Evolutionary conservation across 495 filamentous ascomycete species (phyloP).

Genomic region (Pyrenula massariospora): DNA sequence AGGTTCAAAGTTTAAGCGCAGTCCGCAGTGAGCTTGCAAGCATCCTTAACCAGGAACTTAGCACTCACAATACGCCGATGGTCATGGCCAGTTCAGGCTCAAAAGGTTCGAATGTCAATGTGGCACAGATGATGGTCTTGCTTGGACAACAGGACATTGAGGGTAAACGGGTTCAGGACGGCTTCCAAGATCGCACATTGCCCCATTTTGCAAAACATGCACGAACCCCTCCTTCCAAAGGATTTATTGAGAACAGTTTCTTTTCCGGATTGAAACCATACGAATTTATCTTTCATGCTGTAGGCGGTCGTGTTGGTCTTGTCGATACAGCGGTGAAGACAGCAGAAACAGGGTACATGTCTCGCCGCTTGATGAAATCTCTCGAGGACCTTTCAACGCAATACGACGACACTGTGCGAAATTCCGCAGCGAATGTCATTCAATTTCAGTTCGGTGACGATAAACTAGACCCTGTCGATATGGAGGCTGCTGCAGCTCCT

Average conservation of each 20-base stretch:
- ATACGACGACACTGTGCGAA: constrained; percentile 92
- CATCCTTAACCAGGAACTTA: constrained; percentile 80
- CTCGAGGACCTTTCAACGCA: constrained; percentile 84
- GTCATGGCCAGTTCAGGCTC: constrained; percentile 97
- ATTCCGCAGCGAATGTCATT: constrained; percentile 70
- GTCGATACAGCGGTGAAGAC: constrained; percentile 99
- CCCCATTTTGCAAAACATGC: constrained; percentile 94
- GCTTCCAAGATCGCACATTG: constrained; percentile 88
- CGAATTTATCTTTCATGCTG: constrained; percentile 97
- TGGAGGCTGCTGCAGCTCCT: constrained; percentile 89
- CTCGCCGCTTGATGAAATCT: constrained; percentile 92
- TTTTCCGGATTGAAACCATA: constrained; percentile 82
- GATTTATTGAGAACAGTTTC: constrained; percentile 95
- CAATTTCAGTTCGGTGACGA: constrained; percentile 98
- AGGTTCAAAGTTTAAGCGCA: constrained; percentile 82
- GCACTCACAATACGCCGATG: constrained; percentile 82
- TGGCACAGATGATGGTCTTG: constrained; percentile 95
- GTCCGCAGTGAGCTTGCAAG: constrained; percentile 86
- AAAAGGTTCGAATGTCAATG: constrained; percentile 94
- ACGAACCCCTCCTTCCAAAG: constrained; percentile 82
- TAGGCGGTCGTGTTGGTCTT: constrained; percentile 94
- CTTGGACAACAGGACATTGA: constrained; percentile 97
- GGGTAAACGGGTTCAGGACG: constrained; percentile 84
- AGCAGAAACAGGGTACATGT: constrained; percentile 98
- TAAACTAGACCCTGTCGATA: constrained; percentile 87